These are phyloP conservation scores for Parathielavia appendiculata DNA, from an alignment of 495 filamentous ascomycete genomes.

Conservation along the genomic window DNA sequence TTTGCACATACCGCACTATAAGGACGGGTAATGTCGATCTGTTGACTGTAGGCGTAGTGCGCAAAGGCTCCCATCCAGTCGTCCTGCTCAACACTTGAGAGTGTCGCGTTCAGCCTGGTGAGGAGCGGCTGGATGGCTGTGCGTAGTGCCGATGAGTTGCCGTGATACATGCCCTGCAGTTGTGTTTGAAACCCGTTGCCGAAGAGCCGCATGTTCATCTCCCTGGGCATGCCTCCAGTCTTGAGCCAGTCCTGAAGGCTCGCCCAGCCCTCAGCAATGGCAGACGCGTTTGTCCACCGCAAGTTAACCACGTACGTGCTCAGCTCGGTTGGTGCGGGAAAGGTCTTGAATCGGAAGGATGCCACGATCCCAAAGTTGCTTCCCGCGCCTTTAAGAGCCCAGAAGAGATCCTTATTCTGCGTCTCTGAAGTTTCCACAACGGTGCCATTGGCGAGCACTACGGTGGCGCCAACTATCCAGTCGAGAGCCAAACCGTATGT, in stretches of 20 bases:
- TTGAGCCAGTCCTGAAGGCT: conserved; percentile 35
- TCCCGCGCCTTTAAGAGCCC: conserved; percentile 42
- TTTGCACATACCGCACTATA: conserved; percentile 38
- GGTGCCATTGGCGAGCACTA: conserved; percentile 41
- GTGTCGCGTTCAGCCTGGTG: conserved; percentile 28
- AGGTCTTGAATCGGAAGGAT: conserved; percentile 41
- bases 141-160: conserved; percentile 31
- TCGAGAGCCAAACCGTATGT: conserved; percentile 43
- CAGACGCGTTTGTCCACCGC: conserved; percentile 33
- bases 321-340: conserved; percentile 38
- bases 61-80: conserved; percentile 41
- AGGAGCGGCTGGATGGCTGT: conserved; percentile 38
- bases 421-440: conserved; percentile 38
- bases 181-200: conserved; percentile 38
- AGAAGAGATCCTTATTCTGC: conserved; percentile 42
- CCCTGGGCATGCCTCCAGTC: conserved; percentile 36
- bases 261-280: conserved; percentile 29
- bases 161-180: conserved; percentile 41
- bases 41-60: conserved; percentile 39
- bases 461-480: conserved; percentile 38
- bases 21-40: conserved; percentile 40
- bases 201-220: conserved; percentile 44
- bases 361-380: conserved; percentile 42
- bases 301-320: conserved; percentile 39
- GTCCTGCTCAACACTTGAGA: conserved; percentile 35